Evolutionary conservation across 164 flowering plant genomes (phyloP).

Genomic region (Magnolia changhungtana): DNA sequence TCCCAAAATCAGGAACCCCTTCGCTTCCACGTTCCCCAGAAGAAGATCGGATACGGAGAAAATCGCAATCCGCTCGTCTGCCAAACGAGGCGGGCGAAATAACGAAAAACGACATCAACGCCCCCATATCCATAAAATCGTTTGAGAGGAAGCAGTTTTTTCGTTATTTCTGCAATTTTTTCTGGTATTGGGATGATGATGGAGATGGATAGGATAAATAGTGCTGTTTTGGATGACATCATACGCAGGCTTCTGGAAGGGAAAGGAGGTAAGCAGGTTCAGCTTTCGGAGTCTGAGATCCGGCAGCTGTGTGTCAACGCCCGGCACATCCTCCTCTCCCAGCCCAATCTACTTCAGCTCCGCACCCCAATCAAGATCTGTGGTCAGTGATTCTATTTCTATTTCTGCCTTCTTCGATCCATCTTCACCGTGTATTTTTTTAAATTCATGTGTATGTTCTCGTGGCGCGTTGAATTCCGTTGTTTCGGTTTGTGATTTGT

Average conservation of each 20-base stretch:
- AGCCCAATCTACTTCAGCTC: conserved; percentile 50
- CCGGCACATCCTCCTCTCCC: conserved; percentile 36
- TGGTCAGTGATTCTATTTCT: conserved; percentile 26
- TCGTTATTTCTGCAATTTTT: neutral
- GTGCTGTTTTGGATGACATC: conserved; percentile 41
- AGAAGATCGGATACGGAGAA: neutral
- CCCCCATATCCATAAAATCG: neutral
- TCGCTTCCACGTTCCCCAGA: neutral
- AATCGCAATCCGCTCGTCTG: neutral
- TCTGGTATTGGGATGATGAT: conserved; percentile 17
- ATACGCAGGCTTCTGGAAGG: conserved; percentile 42
- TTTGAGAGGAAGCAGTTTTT: neutral
- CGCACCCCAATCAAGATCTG: conserved; percentile 60
- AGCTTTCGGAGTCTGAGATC: conserved; percentile 48
- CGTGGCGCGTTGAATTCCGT: too few relatives aligned
- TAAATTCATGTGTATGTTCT: too few relatives aligned
- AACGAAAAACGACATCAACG: neutral
- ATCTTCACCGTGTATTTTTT: neutral
- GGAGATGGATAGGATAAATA: conserved; percentile 35
- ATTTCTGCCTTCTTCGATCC: neutral
- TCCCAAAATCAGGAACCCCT: neutral
- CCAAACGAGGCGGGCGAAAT: neutral
- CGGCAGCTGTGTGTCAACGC: conserved; percentile 39
- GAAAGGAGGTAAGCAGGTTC: conserved; percentile 44
- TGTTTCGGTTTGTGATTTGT: too few relatives aligned